Evolutionary conservation across 495 filamentous ascomycete species (phyloP), one percentile per base, ranked within the genome.

Genomic region (Oleoguttula mirabilis): DNA sequence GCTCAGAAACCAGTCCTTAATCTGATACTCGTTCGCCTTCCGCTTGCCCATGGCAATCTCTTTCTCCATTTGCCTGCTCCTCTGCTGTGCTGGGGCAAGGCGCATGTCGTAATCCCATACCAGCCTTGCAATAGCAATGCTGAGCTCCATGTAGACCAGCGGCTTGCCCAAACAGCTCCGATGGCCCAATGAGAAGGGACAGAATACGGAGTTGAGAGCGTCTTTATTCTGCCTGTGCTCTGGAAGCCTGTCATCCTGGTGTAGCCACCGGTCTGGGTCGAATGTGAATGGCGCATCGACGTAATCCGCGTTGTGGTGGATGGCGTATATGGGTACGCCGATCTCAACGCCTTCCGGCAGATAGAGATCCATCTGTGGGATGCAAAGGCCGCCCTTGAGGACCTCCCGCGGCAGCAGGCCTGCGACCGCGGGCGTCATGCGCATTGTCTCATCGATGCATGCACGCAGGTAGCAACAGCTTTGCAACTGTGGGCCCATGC

Each of bases 391-490:
- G 32, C 79, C 80, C 0, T 64, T 40, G 2, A 77, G 65, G 4
- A 84, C 79, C 50, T 77, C 70, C 25, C 77, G 66, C 5, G 71
- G 72, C 4, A 82, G 57, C 2, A 72, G 59, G 10, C 71, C 72
- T 22, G 67, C 63, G 3, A 84, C 78, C 0, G 79, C 68, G 11
- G 82, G 82, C 0, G 72, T 72, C 41, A 87, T 60, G 30, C 82
- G 76, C 58, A 84, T 66, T 0, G 76, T 64, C 47, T 85, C 80
- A 41, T 81, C 70, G 32, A 80, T 63, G 47, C 75, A 77, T 8
- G 75, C 77, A 35, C 69, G 68, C 1, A 80, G 61, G 43, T 73
- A 81, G n/a, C 52, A 38, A 33, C 73, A 69, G 11, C 64, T 55
- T 11, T 41, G 69, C 2, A 74, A 67, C 28, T 60, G 61, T 3